These are phyloP conservation scores for Fragaria nilgerrensis DNA, from an alignment of 306 rosid genomes.

Conservation along the genomic window DNA sequence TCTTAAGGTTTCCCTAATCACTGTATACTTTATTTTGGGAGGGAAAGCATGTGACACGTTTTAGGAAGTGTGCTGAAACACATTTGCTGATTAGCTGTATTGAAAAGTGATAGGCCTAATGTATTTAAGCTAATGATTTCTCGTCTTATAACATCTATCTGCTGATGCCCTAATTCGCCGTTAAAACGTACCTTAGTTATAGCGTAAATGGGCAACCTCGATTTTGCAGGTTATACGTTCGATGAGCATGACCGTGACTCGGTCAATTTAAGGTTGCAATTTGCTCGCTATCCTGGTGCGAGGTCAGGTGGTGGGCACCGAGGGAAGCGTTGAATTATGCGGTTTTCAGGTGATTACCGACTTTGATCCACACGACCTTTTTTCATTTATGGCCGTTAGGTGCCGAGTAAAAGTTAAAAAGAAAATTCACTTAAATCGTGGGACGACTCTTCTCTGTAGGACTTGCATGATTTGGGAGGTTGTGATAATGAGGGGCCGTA, in stretches of 20 bases:
- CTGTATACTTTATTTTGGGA: slow-evolving; percentile 18
- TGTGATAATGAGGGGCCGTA: slow-evolving; percentile 53
- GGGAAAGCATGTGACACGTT: slow-evolving; percentile 13
- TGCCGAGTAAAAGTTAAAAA: slow-evolving; percentile 36
- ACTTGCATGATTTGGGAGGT: slow-evolving; percentile 48
- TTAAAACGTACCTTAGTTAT: slow-evolving; percentile 45
- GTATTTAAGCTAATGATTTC: slow-evolving; percentile 38
- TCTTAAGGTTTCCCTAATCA: slow-evolving; percentile 8
- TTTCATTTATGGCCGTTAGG: slow-evolving; percentile 40
- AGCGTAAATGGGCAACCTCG: slow-evolving; percentile 71
- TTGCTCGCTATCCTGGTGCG: slow-evolving; percentile 99
- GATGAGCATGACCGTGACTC: slow-evolving; percentile 97
- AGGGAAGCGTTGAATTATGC: slow-evolving; percentile 83
- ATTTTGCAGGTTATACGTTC: slow-evolving; percentile 99
- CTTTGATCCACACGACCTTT: slow-evolving; percentile 42
- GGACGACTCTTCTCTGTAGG: slow-evolving; percentile 77
- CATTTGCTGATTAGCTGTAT: slow-evolving; percentile 26
- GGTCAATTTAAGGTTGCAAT: slow-evolving; percentile 88
- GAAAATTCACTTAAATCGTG: slow-evolving; percentile 56
- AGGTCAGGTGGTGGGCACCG: slow-evolving; percentile 97
- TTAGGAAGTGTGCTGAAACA: slow-evolving; percentile 23
- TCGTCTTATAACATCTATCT: slow-evolving; percentile 46
- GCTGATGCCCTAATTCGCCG: slow-evolving; percentile 51
- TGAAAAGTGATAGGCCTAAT: slow-evolving; percentile 36
- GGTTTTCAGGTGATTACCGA: slow-evolving; percentile 39